These are phyloP conservation scores for Plasmodium knowlesi DNA, from an alignment of 169 alveolate species.

Conservation along the genomic window DNA sequence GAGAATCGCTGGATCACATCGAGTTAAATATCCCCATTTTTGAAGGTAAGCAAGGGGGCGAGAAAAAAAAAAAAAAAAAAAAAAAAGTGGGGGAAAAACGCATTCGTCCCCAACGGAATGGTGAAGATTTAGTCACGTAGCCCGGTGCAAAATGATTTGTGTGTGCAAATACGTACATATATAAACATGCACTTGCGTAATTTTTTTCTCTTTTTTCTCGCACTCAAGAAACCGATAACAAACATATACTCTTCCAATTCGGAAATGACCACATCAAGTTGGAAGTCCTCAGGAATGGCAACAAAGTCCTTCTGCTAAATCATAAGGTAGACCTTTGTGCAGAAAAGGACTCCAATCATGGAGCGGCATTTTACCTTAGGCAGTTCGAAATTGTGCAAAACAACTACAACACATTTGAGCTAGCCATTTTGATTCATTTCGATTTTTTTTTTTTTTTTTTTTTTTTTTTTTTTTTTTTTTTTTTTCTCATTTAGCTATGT, in stretches of 20 bases:
- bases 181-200: not conserved
- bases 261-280: slow-evolving; percentile 55
- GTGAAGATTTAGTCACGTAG: not conserved
- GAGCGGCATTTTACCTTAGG: not conserved
- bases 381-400: not conserved
- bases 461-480: not conserved
- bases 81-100: not conserved
- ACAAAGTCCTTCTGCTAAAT: slow-evolving; percentile 27
- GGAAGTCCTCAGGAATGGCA: slow-evolving; percentile 6
- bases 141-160: not conserved
- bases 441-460: no score
- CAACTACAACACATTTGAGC: not conserved
- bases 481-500: slow-evolving; percentile 9
- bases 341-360: not conserved
- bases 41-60: slow-evolving; percentile 21
- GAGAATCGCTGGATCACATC: slow-evolving; percentile 52
- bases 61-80: not conserved
- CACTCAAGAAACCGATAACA: slow-evolving; percentile 11
- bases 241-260: slow-evolving; percentile 28
- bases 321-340: slow-evolving; percentile 10
- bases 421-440: not conserved
- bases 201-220: not conserved
- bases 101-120: not conserved
- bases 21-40: slow-evolving; percentile 63
- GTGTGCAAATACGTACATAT: not conserved